Evolutionary conservation across 2,329 filamentous ascomycete genomes (phyloP), one percentile per base, ranked within the genome.

Genomic region (Botrytis aclada): DNA sequence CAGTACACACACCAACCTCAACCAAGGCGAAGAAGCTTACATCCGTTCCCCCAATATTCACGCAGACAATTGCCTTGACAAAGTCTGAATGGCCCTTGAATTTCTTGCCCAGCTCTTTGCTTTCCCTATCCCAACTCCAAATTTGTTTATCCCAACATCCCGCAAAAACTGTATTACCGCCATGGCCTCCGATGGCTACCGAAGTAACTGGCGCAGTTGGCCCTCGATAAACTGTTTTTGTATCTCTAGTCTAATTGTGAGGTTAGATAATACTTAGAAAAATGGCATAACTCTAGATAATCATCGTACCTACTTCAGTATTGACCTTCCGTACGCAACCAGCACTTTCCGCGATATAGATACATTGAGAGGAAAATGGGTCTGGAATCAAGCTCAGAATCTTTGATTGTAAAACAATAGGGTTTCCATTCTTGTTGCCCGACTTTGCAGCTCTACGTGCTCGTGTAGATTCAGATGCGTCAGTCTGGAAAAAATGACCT

Each of bases 91-190:
- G 95, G 7, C 94, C 94, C 73, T 87, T 87, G 77, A 90, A 94
- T 75, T 86, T 90, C 74, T 84, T 86, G n/a, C 84, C 85, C 1
- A 84, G 83, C 43, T 84, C 81, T 61, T 84, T 85, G 5, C 88
- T 88, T 29, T 86, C 84, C 45, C 91, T 84, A 78, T 93, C 87
- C 92, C 94, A 98, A 45, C 92, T 92, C 90, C 94, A 97, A 73
- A 98, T 88, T 32, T 89, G 87, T 83, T 97, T 97, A 83, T 99
- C 95, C 96, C 96, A 99, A 74, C 91, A 96, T 47, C 95, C 95
- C 37, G 94, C 94, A 81, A 94, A 98, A 18, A 98, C 80, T 1
- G 87, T 92, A 69, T 81, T 82, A 74, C 85, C 85, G 39, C 83
- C 83, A 6, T 84, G 81, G 22, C 89, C 87, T 62, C 88, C 90